Percentiles rank a stretch among this genome's conserved stretches.
phyloP scores from a whole-genome alignment of 768 basidiomycete species.

The Podaxis sp. region DNA sequence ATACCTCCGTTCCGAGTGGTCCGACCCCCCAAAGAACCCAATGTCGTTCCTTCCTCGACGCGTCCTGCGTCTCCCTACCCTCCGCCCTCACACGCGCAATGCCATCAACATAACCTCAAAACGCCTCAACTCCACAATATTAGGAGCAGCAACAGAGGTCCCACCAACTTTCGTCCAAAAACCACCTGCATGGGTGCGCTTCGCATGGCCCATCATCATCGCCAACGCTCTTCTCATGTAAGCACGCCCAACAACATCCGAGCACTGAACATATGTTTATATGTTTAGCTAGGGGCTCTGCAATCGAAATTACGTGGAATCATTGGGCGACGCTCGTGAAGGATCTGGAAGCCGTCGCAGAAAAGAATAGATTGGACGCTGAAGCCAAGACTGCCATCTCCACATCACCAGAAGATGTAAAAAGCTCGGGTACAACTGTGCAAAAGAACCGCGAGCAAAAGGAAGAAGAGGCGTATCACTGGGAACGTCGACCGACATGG shows the following conservation, averaged over 20 bases:
- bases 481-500: constrained; percentile 28
- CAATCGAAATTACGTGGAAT: constrained; percentile 30
- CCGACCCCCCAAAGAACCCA: background rate
- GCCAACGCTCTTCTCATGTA: constrained; percentile 10
- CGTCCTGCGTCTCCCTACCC: background rate
- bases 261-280: background rate
- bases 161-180: background rate
- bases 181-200: constrained; percentile 5
- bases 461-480: constrained; percentile 12
- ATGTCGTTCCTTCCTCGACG: constrained; percentile 1
- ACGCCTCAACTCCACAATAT: background rate
- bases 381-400: background rate
- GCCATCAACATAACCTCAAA: background rate
- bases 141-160: background rate
- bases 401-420: background rate
- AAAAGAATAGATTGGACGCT: constrained; percentile 10
- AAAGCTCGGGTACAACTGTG: background rate
- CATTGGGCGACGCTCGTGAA: constrained; percentile 24
- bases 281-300: constrained; percentile 20
- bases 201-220: constrained; percentile 10
- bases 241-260: background rate
- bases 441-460: background rate
- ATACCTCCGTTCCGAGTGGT: too few relatives aligned
- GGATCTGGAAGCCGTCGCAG: constrained; percentile 19
- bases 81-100: background rate